A percentile compares a stretch with the other conserved stretches of the same genome.
Evolutionary conservation across 2,329 filamentous ascomycete species (phyloP).

Genomic region (Exophiala calicioides): DNA sequence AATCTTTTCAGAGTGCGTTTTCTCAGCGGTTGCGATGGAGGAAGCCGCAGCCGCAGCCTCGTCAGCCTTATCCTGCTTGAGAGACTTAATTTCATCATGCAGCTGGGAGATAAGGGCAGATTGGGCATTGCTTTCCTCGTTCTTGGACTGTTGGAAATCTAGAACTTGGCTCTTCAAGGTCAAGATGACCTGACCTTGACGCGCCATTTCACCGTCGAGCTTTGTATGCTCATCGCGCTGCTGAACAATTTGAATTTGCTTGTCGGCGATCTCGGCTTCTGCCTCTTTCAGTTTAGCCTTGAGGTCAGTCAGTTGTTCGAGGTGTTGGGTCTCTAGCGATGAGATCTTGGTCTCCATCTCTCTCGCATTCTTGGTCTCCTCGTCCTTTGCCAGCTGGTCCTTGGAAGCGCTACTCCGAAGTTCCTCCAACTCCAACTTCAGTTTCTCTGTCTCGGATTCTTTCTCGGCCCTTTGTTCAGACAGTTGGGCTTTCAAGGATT

Average conservation of each 20-base stretch:
- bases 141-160: conserved; percentile 19
- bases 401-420: conserved; percentile 12
- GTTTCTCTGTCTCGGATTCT: conserved; percentile 7
- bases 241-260: conserved; percentile 23
- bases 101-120: conserved; percentile 10
- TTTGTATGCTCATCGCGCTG: conserved; percentile 24
- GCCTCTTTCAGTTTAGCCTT: conserved; percentile 18
- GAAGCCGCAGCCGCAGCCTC: conserved; percentile 34
- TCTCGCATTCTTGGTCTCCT: no score
- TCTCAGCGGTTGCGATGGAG: conserved; percentile 31
- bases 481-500: conserved; percentile 8
- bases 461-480: conserved; percentile 9
- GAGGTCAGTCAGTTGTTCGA: conserved; percentile 18
- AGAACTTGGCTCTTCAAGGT: conserved; percentile 20
- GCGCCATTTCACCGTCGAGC: conserved; percentile 20
- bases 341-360: conserved; percentile 22
- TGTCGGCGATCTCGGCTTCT: conserved; percentile 11
- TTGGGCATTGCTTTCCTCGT: conserved; percentile 17
- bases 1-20: conserved; percentile 17
- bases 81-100: conserved; percentile 18
- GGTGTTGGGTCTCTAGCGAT: conserved; percentile 17
- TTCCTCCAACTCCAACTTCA: conserved; percentile 18
- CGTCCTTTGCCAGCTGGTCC: conserved; percentile 16
- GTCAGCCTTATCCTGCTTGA: conserved; percentile 19
- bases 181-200: conserved; percentile 22